These are phyloP conservation scores for Buddleja alternifolia DNA, from an alignment of 257 asterid species.

Conservation along the genomic window DNA sequence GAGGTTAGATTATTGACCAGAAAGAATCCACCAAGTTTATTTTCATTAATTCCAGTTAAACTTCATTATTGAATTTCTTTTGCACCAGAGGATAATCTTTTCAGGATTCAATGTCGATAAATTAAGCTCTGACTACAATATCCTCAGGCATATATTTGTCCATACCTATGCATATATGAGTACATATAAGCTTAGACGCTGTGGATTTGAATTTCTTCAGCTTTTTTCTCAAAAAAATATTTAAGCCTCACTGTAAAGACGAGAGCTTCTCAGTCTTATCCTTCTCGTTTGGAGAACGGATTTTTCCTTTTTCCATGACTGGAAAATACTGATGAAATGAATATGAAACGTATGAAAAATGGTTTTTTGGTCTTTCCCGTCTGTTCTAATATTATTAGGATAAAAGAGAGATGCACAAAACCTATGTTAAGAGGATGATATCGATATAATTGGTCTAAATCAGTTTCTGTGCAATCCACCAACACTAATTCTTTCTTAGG, in stretches of 20 bases:
- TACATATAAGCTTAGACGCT: neutral
- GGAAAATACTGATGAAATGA: slow-evolving; percentile 3
- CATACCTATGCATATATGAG: neutral
- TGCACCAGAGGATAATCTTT: slow-evolving; percentile 12
- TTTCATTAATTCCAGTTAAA: too few relatives aligned
- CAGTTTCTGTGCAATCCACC: slow-evolving; percentile 6
- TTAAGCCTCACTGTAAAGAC: neutral
- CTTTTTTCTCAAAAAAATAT: neutral
- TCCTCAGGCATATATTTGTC: neutral
- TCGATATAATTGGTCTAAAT: neutral
- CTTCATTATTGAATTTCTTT: too few relatives aligned
- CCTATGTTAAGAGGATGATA: neutral
- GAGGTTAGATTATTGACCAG: too few relatives aligned
- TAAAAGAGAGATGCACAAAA: neutral
- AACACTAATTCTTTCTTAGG: neutral
- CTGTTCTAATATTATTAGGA: neutral
- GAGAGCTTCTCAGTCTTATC: neutral
- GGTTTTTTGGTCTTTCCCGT: neutral
- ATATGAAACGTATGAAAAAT: too few relatives aligned
- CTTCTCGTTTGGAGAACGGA: neutral
- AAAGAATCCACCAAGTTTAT: too few relatives aligned
- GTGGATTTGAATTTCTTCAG: neutral
- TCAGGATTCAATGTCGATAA: neutral
- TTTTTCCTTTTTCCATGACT: too few relatives aligned
- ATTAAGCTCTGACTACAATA: neutral